Conservation (phyloP, 768 basidiomycete species). For the Agaricus sinodeliciosus region DNA sequence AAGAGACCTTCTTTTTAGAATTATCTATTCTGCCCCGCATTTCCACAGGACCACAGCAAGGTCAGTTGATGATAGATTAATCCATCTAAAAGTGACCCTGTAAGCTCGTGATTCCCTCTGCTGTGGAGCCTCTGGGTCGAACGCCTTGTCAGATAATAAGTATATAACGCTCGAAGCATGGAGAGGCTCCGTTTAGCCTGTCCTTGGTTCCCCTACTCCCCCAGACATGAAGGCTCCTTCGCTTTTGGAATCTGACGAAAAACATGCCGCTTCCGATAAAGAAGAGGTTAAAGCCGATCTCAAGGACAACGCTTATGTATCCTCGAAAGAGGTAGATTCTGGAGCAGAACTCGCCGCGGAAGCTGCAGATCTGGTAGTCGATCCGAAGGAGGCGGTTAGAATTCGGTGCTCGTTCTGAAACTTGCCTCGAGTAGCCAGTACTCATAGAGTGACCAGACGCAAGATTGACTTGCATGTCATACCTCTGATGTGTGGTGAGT, state of each 20-base stretch:
- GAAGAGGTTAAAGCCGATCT: neutral
- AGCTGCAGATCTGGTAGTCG: conserved; percentile 30
- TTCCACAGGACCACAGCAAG: neutral
- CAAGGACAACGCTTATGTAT: conserved; percentile 17
- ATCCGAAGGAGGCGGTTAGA: conserved; percentile 43
- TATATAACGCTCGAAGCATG: neutral
- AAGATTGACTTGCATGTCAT: conserved; percentile 67
- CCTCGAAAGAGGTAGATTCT: conserved; percentile 50
- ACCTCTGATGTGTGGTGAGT: conserved; percentile 68
- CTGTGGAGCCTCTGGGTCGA: too few species aligned
- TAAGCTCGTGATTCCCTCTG: too few species aligned
- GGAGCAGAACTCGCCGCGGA: conserved; percentile 52
- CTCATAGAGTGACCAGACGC: conserved; percentile 22
- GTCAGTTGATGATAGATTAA: neutral
- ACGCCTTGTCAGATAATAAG: too few species aligned
- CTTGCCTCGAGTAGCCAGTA: neutral
- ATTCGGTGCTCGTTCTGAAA: conserved; percentile 33
- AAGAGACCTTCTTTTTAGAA: too few species aligned
- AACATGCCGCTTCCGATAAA: neutral
- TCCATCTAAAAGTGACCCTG: too few species aligned
- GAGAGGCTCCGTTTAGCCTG: too few species aligned
- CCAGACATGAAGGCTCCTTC: neutral
- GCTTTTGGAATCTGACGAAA: neutral
- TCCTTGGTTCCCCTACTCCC: neutral
- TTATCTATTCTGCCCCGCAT: too few species aligned